Conservation (phyloP, 176 grass and related monocot genomes). For the Carex scoparia region DNA sequence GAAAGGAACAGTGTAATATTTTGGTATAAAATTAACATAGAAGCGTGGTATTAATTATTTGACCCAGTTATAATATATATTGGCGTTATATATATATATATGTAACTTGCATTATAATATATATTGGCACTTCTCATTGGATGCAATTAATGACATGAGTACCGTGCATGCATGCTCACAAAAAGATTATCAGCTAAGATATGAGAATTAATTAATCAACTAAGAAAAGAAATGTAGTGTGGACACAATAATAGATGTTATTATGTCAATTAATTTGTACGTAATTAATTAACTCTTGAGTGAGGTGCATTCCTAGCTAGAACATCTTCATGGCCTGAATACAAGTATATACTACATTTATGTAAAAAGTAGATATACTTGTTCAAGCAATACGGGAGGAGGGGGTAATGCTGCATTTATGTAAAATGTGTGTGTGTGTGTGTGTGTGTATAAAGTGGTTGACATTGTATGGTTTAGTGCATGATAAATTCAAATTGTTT, state of each 20-base stretch:
- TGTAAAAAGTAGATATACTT: too few species aligned
- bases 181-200: not conserved
- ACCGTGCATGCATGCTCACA: not conserved
- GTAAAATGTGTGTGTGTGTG: too few species aligned
- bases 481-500: too few species aligned
- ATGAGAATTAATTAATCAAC: not conserved
- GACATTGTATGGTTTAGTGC: too few species aligned
- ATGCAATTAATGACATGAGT: conserved; percentile 14
- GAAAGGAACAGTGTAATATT: not conserved
- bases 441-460: too few species aligned
- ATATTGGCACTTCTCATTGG: not conserved
- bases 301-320: too few species aligned
- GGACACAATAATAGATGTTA: not conserved
- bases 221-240: not conserved
- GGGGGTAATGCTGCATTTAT: too few species aligned
- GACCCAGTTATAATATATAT: not conserved
- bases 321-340: too few species aligned
- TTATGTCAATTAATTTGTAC: not conserved
- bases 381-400: too few species aligned
- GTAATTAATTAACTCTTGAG: not conserved
- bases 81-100: not conserved
- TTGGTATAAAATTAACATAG: not conserved
- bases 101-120: not conserved
- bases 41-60: not conserved
- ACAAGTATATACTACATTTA: too few species aligned